Percentiles rank a stretch among this genome's conserved stretches.
These are phyloP conservation scores for Neospermospora avenae DNA, from an alignment of 2,329 filamentous ascomycete species.

Conservation along the genomic window DNA sequence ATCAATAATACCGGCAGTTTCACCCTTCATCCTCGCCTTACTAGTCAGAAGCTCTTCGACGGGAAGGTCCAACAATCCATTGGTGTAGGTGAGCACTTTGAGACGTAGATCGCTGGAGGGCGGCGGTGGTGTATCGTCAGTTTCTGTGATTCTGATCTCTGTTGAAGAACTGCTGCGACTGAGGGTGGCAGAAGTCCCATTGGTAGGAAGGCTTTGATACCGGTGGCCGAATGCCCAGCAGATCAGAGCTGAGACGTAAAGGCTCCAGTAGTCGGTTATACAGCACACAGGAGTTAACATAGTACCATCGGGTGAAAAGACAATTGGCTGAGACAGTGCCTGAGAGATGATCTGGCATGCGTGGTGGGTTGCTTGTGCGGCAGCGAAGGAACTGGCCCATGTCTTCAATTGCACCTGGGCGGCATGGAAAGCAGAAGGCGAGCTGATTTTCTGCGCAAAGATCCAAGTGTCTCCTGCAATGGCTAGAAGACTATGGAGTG, in stretches of 20 bases:
- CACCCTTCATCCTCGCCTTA: constrained; percentile 39
- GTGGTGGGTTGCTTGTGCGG: constrained; percentile 46
- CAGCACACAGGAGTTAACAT: constrained; percentile 9
- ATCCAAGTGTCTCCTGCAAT: constrained; percentile 58
- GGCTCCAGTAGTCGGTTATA: constrained; percentile 51
- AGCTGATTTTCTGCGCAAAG: constrained; percentile 51
- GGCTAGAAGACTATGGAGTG: constrained; percentile 54
- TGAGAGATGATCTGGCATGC: constrained; percentile 50
- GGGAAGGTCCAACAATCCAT: constrained; percentile 40
- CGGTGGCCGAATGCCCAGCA: constrained; percentile 55
- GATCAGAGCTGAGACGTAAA: constrained; percentile 56
- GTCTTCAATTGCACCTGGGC: constrained; percentile 45
- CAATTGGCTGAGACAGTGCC: constrained; percentile 39
- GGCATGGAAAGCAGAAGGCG: constrained; percentile 43
- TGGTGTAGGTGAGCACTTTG: constrained; percentile 35
- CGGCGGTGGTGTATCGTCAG: constrained; percentile 7
- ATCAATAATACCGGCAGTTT: constrained; percentile 45
- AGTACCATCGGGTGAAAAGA: constrained; percentile 17
- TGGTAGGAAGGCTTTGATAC: constrained; percentile 13
- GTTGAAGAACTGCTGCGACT: constrained; percentile 16
- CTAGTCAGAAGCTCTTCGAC: constrained; percentile 39
- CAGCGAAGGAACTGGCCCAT: constrained; percentile 46
- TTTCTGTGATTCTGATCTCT: constrained; percentile 6
- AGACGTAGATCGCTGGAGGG: constrained; percentile 13
- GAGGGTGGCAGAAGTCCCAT: constrained; percentile 13